These are phyloP conservation scores for Sclerotinia subarctica DNA, from an alignment of 2,329 filamentous ascomycete genomes.

Conservation along the genomic window DNA sequence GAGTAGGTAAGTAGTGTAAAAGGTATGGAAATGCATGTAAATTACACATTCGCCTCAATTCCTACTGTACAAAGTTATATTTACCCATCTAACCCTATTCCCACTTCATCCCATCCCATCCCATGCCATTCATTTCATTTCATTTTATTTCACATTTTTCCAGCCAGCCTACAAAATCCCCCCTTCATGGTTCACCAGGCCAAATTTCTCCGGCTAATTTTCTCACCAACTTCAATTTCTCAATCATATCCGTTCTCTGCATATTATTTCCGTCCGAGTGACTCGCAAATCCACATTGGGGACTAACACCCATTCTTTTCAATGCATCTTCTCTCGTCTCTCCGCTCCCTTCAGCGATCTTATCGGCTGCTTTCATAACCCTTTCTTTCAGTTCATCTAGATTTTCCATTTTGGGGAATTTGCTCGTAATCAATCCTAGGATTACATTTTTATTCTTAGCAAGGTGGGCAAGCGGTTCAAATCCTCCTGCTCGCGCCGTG, in stretches of 20 bases:
- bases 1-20: too few relatives aligned
- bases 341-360: constrained; percentile 64
- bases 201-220: constrained; percentile 72
- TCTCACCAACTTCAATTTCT: constrained; percentile 68
- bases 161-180: neutral
- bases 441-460: constrained; percentile 62
- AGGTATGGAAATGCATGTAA: too few relatives aligned
- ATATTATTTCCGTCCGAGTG: constrained; percentile 59
- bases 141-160: too few relatives aligned
- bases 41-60: neutral
- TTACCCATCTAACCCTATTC: too few relatives aligned
- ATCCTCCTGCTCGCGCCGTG: constrained; percentile 61
- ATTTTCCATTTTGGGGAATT: constrained; percentile 59
- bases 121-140: neutral
- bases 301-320: constrained; percentile 64
- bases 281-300: constrained; percentile 63
- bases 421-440: constrained; percentile 61
- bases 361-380: constrained; percentile 60
- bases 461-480: constrained; percentile 60
- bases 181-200: constrained; percentile 39
- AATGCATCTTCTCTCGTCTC: constrained; percentile 65
- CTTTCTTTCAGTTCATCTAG: constrained; percentile 59
- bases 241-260: constrained; percentile 66
- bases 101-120: too few relatives aligned
- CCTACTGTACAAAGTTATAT: neutral